Base-by-base conservation (phyloP, 768 basidiomycete genomes). In the Amylocystis lapponica region DNA sequence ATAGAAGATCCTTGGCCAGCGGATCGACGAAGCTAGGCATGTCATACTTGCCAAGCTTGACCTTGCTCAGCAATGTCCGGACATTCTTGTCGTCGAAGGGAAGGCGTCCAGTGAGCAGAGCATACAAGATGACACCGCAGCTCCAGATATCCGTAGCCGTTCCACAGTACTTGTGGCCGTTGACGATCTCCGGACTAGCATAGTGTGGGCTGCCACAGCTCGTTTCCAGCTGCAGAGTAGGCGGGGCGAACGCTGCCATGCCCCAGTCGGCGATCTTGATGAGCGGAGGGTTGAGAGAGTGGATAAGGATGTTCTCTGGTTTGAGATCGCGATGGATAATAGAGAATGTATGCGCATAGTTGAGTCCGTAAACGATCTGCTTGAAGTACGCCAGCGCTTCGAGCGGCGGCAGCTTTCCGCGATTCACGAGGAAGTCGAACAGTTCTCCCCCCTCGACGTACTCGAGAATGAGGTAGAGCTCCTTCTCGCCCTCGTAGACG, bases 261-360 rank as follows among this genome's bases (percentile, higher is more conserved):
- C 95, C 95, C 81, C 95, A 97, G 65, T 97, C 95, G 19, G 92
- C 94, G 32, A 98, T 87, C 71, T 97, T 98, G 70, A 98, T 77
- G 57, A 91, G 72, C 27, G 84, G 84, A 23, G 85, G 85, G 27
- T 76, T 72, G 43, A 88, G 67, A 32, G 85, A 83, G 36, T 93
- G 86, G 41, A 98, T 86, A 29, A 99, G 72, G 39, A 98, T 86
- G 58, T 97, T 97, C 70, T 98, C 95, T 3, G 95, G 95, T 63
- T 98, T 98, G 54, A 99, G 80, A 64, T 99, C 95, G 20, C 95
- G 88, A 66, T 97, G 95, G 47, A 92, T 91, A 66, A 98, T 96
- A 51, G 93, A 94, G 71, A 96, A 96, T 0, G 88, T 83, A 62
- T 98, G 95, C 39, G 94, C 94, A 55, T 98, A 99, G 69, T 91